Conservation (phyloP, 495 filamentous ascomycete genomes). For the Niebla homalea region DNA sequence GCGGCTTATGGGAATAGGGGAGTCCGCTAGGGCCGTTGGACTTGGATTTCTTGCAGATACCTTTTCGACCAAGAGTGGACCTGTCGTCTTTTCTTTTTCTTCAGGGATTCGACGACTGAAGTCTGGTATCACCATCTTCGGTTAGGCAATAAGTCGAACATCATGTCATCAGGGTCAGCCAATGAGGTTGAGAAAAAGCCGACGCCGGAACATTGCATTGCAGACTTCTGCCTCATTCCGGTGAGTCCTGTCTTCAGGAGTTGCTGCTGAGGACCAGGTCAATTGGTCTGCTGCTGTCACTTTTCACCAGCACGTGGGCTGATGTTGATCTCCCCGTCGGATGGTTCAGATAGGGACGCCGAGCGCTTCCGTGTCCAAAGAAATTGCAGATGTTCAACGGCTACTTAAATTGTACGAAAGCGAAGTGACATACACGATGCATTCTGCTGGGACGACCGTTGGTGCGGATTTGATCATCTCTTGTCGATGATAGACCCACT, state of each 20-base stretch:
- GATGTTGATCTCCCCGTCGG: constrained; percentile 3
- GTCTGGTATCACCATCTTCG: neutral
- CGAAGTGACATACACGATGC: constrained; percentile 74
- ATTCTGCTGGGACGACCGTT: constrained; percentile 82
- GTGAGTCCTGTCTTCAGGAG: too few species aligned
- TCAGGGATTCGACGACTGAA: neutral
- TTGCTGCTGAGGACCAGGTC: too few species aligned
- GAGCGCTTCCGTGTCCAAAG: constrained; percentile 66
- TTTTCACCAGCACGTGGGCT: neutral
- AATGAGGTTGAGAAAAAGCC: constrained; percentile 2
- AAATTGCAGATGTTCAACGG: constrained; percentile 83
- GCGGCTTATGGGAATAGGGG: too few species aligned
- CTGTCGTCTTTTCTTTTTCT: neutral
- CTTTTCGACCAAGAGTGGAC: neutral
- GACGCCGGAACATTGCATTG: constrained; percentile 55
- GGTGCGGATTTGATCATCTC: constrained; percentile 36
- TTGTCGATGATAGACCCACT: constrained; percentile 20
- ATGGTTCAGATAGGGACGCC: constrained; percentile 59
- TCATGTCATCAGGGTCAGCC: too few species aligned
- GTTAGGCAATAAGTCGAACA: neutral
- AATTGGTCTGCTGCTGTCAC: too few species aligned
- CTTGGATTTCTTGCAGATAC: neutral
- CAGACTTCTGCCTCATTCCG: constrained; percentile 75
- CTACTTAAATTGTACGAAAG: constrained; percentile 63
- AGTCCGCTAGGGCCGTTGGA: neutral